Evolutionary conservation across 305 asterid species (phyloP).

Genomic region (Rubia peregrina): DNA sequence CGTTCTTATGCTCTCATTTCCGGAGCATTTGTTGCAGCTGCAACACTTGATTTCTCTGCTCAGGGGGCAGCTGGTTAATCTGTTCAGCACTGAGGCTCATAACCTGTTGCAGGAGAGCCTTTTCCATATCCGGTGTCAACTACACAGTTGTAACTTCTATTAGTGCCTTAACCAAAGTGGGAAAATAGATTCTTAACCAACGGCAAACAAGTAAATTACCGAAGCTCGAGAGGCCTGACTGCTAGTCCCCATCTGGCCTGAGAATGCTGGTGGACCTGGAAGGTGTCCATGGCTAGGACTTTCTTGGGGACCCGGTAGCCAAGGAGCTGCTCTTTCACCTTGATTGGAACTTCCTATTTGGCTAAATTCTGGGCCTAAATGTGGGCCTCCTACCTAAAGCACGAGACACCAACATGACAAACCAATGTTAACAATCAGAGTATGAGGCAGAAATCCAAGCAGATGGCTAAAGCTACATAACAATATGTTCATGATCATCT

Average conservation of each 20-base stretch:
- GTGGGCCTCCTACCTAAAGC: slow-evolving; percentile 61
- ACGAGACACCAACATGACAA: slow-evolving; percentile 9
- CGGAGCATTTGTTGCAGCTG: slow-evolving; percentile 93
- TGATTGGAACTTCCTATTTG: slow-evolving; percentile 67
- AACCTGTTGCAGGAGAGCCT: slow-evolving; percentile 83
- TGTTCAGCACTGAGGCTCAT: slow-evolving; percentile 89
- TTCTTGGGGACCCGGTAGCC: slow-evolving; percentile 58
- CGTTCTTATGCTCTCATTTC: slow-evolving; percentile 28
- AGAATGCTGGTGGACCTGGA: slow-evolving; percentile 48
- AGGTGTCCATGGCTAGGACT: slow-evolving; percentile 42
- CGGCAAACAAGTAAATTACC: slow-evolving; percentile 32
- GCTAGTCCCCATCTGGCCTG: slow-evolving; percentile 59
- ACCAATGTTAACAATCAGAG: not conserved
- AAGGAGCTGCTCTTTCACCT: slow-evolving; percentile 56
- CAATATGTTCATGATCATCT: not conserved
- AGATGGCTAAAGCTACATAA: not conserved
- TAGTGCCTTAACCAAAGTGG: not conserved
- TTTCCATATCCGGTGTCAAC: slow-evolving; percentile 86
- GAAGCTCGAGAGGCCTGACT: slow-evolving; percentile 48
- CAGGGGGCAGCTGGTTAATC: slow-evolving; percentile 74
- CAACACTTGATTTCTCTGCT: slow-evolving; percentile 78
- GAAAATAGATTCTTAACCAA: not conserved
- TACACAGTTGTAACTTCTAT: slow-evolving; percentile 26
- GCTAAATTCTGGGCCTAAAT: slow-evolving; percentile 64
- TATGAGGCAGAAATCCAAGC: not conserved